Conservation (phyloP, 202 grass and related monocot species). For the Musa balbisiana region DNA sequence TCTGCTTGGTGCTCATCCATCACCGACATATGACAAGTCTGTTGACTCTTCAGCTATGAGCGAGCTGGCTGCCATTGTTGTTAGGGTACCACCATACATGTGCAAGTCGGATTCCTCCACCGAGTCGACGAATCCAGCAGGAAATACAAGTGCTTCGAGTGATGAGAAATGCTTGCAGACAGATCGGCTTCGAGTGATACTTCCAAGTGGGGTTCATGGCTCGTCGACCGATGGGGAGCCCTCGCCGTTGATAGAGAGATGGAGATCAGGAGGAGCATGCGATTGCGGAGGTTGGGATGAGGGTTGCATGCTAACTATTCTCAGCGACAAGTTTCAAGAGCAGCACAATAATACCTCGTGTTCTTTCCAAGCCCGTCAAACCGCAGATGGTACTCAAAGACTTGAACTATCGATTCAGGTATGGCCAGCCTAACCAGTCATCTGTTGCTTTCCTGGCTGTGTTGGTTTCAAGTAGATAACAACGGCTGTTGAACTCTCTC, state of each 20-base stretch:
- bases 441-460: not conserved
- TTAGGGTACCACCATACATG: slow-evolving; percentile 23
- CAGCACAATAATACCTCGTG: slow-evolving; percentile 5
- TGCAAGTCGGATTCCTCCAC: slow-evolving; percentile 31
- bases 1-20: slow-evolving; percentile 54
- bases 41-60: slow-evolving; percentile 33
- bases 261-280: slow-evolving; percentile 70
- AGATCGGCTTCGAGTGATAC: slow-evolving; percentile 44
- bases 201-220: slow-evolving; percentile 88
- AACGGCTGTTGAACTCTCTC: not conserved
- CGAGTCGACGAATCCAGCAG: not conserved
- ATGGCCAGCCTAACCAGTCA: slow-evolving; percentile 9
- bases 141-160: slow-evolving; percentile 27
- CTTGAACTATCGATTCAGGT: slow-evolving; percentile 78
- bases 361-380: slow-evolving; percentile 26
- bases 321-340: slow-evolving; percentile 32
- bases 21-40: slow-evolving; percentile 31
- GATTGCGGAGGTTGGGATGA: slow-evolving; percentile 99
- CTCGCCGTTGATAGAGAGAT: slow-evolving; percentile 80
- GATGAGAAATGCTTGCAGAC: slow-evolving; percentile 23
- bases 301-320: slow-evolving; percentile 65
- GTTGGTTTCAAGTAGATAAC: not conserved
- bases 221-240: slow-evolving; percentile 45
- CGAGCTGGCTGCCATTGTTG: slow-evolving; percentile 73
- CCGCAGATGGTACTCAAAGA: slow-evolving; percentile 40